These are phyloP conservation scores for Prunus fruticosa DNA, from an alignment of 306 rosid genomes.

Conservation along the genomic window DNA sequence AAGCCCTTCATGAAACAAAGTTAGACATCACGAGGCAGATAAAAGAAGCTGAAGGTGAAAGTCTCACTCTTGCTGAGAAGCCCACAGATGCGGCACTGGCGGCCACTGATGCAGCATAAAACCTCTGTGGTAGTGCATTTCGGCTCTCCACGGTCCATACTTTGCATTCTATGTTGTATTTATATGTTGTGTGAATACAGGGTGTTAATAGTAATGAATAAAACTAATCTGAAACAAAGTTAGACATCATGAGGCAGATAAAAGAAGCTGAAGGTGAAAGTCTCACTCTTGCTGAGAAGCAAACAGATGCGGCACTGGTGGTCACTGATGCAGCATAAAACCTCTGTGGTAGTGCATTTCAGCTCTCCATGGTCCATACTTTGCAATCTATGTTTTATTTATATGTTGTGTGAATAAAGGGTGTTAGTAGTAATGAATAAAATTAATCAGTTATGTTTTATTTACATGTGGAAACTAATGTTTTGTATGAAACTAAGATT, in stretches of 20 bases:
- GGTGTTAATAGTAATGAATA: not conserved
- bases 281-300: constrained; percentile 17
- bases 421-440: not conserved
- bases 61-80: constrained; percentile 17
- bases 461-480: not conserved
- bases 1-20: constrained; percentile 45
- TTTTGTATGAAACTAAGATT: not conserved
- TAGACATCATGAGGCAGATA: constrained; percentile 50
- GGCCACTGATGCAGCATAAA: not conserved
- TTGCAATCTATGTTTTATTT: not conserved
- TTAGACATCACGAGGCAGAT: constrained; percentile 52
- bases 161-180: not conserved
- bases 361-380: not conserved
- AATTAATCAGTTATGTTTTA: not conserved
- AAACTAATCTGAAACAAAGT: constrained; percentile 29
- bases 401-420: not conserved
- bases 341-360: not conserved
- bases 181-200: not conserved
- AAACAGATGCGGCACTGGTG: constrained; percentile 3
- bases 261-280: constrained; percentile 43
- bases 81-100: constrained; percentile 7
- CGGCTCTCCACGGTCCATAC: not conserved
- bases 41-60: constrained; percentile 44
- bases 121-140: not conserved
- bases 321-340: not conserved